Base-by-base conservation (phyloP, 345 rosid species). In the Aegle marmelos region DNA sequence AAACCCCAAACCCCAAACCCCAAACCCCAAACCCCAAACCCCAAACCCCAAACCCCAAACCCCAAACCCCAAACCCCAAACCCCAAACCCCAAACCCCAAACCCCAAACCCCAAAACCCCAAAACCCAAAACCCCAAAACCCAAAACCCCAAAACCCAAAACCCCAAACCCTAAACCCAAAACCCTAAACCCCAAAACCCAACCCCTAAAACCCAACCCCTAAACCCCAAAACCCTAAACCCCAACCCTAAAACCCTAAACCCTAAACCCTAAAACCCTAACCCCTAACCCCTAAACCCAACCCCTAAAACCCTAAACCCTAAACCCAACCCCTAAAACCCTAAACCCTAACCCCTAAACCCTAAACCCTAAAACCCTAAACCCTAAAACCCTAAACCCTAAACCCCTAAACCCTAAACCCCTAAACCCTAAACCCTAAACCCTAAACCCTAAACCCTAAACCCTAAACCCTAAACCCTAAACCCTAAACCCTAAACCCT, bases 401-500 rank as follows among this genome's bases (percentile, higher is more conserved):
- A n/a, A n/a, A n/a, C n/a, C n/a, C n/a, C n/a, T n/a, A n/a, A n/a
- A n/a, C n/a, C n/a, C n/a, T n/a, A n/a, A n/a, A n/a, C n/a, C n/a
- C n/a, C n/a, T n/a, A n/a, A n/a, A n/a, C n/a, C n/a, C n/a, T n/a
- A n/a, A 74, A 66, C 78, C 82, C 68, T 37, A 72, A 66, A 53
- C 77, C 82, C 67, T 21, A 72, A 73, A 54, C 70, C 81, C 64
- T 73, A 30, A 71, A 79, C 48, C 83, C 83, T 58, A 62, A 79
- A 79, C 73, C 79, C 79, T 61, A 79, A 79, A 82, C 79, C 81
- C 81, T 61, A 73, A 80, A 83, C 83, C 83, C 83, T 62, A 73
- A 83, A 80, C 86, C 83, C 77, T 48, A 77, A 77, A 73, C 83
- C 83, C 81, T 65, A 80, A 77, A 76, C 75, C 83, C 73, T 50